A percentile compares a stretch with the other conserved stretches of the same genome.
phyloP scores from a whole-genome alignment of 2,329 filamentous ascomycete species.

The Phialophora chinensis region DNA sequence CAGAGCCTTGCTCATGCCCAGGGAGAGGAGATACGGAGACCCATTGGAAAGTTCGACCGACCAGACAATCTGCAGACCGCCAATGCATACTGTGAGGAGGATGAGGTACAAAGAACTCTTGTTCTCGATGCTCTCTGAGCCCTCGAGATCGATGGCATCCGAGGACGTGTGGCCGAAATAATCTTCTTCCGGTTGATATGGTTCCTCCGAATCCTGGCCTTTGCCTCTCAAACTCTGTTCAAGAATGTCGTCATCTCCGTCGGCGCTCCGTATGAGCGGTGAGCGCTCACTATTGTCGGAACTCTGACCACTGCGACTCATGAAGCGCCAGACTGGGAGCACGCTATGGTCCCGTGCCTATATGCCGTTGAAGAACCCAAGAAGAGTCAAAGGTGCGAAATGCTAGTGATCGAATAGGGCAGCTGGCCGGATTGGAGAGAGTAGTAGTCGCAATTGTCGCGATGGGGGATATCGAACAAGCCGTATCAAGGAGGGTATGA shows the following conservation, averaged over 20 bases:
- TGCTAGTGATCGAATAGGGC: neutral
- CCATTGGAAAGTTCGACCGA: constrained; percentile 93
- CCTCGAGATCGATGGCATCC: constrained; percentile 28
- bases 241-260: constrained; percentile 26
- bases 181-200: constrained; percentile 15
- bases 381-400: neutral
- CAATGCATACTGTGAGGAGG: constrained; percentile 82
- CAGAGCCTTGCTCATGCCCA: constrained; percentile 81
- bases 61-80: constrained; percentile 92
- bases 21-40: constrained; percentile 79
- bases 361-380: neutral
- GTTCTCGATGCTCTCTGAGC: constrained; percentile 44
- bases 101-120: constrained; percentile 88
- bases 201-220: constrained; percentile 18
- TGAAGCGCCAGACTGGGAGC: constrained; percentile 14
- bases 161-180: constrained; percentile 20
- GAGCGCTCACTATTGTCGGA: constrained; percentile 36
- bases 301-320: constrained; percentile 34
- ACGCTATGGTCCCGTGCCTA: neutral
- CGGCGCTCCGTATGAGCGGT: constrained; percentile 34
- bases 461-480: neutral
- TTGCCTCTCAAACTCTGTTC: constrained; percentile 21
- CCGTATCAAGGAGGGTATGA: constrained; percentile 3
- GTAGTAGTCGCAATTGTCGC: neutral
- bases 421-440: neutral